Evolutionary conservation across 768 basidiomycete species (phyloP).

Genomic region (Boletus speciosus): DNA sequence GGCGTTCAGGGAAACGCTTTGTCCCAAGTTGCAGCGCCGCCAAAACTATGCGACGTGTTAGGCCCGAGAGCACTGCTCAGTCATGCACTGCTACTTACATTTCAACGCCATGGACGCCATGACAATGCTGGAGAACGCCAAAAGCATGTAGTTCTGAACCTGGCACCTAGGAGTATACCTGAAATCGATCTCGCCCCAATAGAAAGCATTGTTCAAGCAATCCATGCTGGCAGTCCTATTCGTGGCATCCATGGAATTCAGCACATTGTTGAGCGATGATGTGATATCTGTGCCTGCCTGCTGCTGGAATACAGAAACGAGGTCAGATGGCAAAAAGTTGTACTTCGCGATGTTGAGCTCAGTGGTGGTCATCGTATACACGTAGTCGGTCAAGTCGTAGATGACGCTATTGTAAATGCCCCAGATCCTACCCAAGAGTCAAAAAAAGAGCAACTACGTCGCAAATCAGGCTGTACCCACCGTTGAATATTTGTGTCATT

Average conservation of each 20-base stretch:
- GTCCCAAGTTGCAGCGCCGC: slow-evolving; percentile 59
- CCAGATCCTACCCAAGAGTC: slow-evolving; percentile 42
- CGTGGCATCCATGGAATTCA: slow-evolving; percentile 38
- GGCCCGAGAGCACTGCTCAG: not conserved
- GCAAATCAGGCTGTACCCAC: slow-evolving; percentile 16
- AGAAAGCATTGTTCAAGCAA: slow-evolving; percentile 63
- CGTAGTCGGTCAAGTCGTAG: slow-evolving; percentile 67
- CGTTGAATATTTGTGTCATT: slow-evolving; percentile 34
- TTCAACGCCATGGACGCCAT: slow-evolving; percentile 56
- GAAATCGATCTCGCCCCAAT: slow-evolving; percentile 55
- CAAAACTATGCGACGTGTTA: slow-evolving; percentile 43
- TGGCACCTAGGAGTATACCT: slow-evolving; percentile 52
- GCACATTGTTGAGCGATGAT: slow-evolving; percentile 41
- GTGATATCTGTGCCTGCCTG: slow-evolving; percentile 62
- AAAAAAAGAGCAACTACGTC: slow-evolving; percentile 7
- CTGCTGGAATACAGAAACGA: slow-evolving; percentile 55
- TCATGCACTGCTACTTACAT: slow-evolving; percentile 41
- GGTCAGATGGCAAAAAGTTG: slow-evolving; percentile 47
- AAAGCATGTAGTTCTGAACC: slow-evolving; percentile 58
- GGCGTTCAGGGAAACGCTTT: slow-evolving; percentile 60
- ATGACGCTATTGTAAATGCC: slow-evolving; percentile 54
- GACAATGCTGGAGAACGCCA: slow-evolving; percentile 53
- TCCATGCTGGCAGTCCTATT: slow-evolving; percentile 39
- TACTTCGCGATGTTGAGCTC: slow-evolving; percentile 42
- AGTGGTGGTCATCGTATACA: slow-evolving; percentile 51